Conservation (phyloP, 768 basidiomycete species). For the Leccinum aurantiacum region DNA sequence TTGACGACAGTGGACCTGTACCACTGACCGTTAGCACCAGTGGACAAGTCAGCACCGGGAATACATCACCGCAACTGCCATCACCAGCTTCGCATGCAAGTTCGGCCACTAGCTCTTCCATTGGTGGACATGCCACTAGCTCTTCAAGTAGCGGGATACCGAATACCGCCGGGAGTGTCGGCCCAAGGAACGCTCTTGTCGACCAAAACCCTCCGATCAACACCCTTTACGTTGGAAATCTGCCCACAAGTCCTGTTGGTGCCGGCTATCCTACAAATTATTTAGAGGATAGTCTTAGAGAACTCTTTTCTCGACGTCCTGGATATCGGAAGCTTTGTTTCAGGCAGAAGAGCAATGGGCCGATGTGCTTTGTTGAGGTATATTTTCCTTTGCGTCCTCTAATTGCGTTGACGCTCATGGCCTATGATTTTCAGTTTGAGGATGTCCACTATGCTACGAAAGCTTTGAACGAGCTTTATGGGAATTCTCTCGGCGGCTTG, state of each 20-base stretch:
- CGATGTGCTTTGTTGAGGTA: constrained; percentile 99
- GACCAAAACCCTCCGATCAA: constrained; percentile 99
- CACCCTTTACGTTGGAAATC: constrained; percentile 98
- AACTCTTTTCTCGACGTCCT: constrained; percentile 72
- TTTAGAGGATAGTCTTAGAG: constrained; percentile 84
- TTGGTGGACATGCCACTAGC: constrained; percentile 29
- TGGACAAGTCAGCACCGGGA: constrained; percentile 32
- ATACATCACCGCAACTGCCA: constrained; percentile 68
- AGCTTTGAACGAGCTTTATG: constrained; percentile 89
- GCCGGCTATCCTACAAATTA: constrained; percentile 72
- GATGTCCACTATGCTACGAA: constrained; percentile 82
- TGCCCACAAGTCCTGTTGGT: constrained; percentile 79
- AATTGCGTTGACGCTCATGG: neutral
- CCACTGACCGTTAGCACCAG: constrained; percentile 51
- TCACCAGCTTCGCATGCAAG: constrained; percentile 71
- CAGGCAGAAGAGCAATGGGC: constrained; percentile 94
- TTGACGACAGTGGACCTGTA: constrained; percentile 32
- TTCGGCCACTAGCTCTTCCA: constrained; percentile 41
- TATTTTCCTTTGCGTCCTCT: constrained; percentile 14
- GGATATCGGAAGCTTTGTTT: constrained; percentile 94
- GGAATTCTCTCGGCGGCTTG: constrained; percentile 84
- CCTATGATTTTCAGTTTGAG: constrained; percentile 63
- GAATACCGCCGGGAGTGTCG: constrained; percentile 23
- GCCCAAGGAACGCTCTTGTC: constrained; percentile 42
- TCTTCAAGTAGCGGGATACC: constrained; percentile 31